A percentile compares a stretch with the other conserved stretches of the same genome.
These are phyloP conservation scores for Chalciporus piperatoides DNA, from an alignment of 1,284 basidiomycete genomes.

Conservation along the genomic window DNA sequence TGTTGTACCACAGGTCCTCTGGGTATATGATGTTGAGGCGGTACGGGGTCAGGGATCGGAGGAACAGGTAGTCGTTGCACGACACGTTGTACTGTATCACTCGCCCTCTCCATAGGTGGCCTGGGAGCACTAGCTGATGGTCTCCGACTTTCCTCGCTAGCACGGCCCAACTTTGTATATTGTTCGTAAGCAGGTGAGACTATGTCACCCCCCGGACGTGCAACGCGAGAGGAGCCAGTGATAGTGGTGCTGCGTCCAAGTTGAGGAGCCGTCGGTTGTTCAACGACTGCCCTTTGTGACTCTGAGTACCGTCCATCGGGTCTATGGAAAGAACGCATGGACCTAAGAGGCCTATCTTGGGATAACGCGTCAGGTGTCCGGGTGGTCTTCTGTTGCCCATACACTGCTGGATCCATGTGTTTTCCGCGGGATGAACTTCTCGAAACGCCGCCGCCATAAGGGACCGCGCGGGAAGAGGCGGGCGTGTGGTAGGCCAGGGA, in stretches of 20 bases:
- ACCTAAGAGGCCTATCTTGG: constrained; percentile 38
- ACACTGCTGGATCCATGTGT: constrained; percentile 22
- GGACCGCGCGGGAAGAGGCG: constrained; percentile 4
- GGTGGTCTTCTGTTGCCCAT: constrained; percentile 19
- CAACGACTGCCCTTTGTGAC: constrained; percentile 30
- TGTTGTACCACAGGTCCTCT: constrained; percentile 46
- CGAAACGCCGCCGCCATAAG: constrained; percentile 17
- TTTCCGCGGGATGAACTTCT: constrained; percentile 23
- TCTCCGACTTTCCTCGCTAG: constrained; percentile 29
- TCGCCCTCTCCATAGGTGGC: constrained; percentile 24
- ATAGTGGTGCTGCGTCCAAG: constrained; percentile 33
- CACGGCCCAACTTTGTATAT: constrained; percentile 18
- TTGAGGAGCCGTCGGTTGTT: constrained; percentile 30
- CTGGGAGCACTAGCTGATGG: constrained; percentile 22
- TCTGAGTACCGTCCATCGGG: constrained; percentile 32
- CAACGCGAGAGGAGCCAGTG: constrained; percentile 9
- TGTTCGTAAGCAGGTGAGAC: constrained; percentile 20
- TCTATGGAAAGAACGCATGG: constrained; percentile 59
- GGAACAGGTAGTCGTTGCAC: constrained; percentile 35
- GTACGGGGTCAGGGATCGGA: constrained; percentile 31
- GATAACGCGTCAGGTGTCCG: constrained; percentile 26
- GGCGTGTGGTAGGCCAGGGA: constrained; percentile 9
- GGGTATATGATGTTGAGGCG: constrained; percentile 18
- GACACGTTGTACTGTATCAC: constrained; percentile 20
- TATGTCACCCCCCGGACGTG: constrained; percentile 19